These are phyloP conservation scores for Claviceps sp. DNA, from an alignment of 2,329 filamentous ascomycete genomes.

Conservation along the genomic window DNA sequence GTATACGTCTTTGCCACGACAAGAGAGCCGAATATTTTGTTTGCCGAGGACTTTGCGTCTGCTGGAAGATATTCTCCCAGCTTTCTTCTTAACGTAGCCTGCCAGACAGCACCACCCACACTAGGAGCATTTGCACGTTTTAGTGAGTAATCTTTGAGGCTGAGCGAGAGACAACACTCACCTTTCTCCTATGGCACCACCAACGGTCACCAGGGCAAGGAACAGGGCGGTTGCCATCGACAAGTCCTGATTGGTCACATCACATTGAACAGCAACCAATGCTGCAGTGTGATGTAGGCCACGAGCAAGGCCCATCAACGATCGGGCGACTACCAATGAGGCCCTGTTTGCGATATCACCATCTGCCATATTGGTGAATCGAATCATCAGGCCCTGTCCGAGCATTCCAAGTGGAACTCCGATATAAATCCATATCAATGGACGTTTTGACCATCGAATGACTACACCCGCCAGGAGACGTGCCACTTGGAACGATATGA, in stretches of 20 bases:
- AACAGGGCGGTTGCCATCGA: constrained; percentile 21
- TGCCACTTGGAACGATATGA: constrained; percentile 23
- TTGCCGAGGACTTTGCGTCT: constrained; percentile 6
- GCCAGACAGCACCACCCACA: constrained; percentile 22
- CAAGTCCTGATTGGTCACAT: constrained; percentile 18
- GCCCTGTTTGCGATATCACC: constrained; percentile 12
- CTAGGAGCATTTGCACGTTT: constrained; percentile 5
- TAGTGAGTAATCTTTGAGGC: background rate
- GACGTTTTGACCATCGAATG: constrained; percentile 23
- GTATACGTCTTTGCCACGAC: constrained; percentile 11
- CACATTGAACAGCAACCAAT: constrained; percentile 14
- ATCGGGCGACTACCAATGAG: constrained; percentile 16
- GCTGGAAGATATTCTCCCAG: constrained; percentile 10
- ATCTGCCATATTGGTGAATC: constrained; percentile 8
- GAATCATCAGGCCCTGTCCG: constrained; percentile 15
- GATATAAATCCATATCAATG: constrained; percentile 13
- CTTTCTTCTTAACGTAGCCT: constrained; percentile 11
- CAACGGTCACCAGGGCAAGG: constrained; percentile 17
- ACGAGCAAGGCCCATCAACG: constrained; percentile 16
- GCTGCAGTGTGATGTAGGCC: constrained; percentile 11
- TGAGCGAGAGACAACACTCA: background rate
- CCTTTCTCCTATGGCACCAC: constrained; percentile 17
- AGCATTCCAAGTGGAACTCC: constrained; percentile 16
- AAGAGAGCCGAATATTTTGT: constrained; percentile 13
- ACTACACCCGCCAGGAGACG: constrained; percentile 20